Conservation (phyloP, 768 basidiomycete species). For the Mycena floridula region DNA sequence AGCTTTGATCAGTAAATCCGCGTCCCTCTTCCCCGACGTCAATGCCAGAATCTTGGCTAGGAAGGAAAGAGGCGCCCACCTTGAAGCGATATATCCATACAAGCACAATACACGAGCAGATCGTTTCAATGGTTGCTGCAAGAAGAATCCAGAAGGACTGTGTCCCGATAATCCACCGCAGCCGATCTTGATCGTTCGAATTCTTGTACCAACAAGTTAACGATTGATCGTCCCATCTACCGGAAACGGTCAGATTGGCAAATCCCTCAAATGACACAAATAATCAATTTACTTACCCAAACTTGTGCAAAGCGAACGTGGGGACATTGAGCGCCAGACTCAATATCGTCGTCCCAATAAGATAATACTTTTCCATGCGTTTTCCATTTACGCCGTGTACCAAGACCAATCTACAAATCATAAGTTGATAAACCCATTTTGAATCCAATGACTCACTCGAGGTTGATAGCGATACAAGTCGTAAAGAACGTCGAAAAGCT, state of each 20-base stretch:
- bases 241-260: background rate
- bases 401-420: conserved; percentile 14
- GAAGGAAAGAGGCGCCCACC: conserved; percentile 5
- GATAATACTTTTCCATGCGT: conserved; percentile 21
- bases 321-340: conserved; percentile 13
- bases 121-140: conserved; percentile 14
- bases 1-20: background rate
- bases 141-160: conserved; percentile 18
- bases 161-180: conserved; percentile 20
- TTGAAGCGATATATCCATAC: conserved; percentile 13
- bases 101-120: conserved; percentile 13
- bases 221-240: conserved; percentile 13
- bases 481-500: conserved; percentile 18
- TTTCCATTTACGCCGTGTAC: conserved; percentile 18
- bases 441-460: conserved; percentile 11
- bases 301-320: conserved; percentile 15
- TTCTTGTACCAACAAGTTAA: conserved; percentile 18
- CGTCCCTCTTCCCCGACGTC: background rate
- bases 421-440: background rate
- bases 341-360: conserved; percentile 11
- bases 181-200: conserved; percentile 5
- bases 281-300: conserved; percentile 14
- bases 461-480: conserved; percentile 19
- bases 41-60: background rate
- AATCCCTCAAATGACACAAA: background rate